These are phyloP conservation scores for Arachis monticola DNA, from an alignment of 331 rosid species.

Conservation along the genomic window DNA sequence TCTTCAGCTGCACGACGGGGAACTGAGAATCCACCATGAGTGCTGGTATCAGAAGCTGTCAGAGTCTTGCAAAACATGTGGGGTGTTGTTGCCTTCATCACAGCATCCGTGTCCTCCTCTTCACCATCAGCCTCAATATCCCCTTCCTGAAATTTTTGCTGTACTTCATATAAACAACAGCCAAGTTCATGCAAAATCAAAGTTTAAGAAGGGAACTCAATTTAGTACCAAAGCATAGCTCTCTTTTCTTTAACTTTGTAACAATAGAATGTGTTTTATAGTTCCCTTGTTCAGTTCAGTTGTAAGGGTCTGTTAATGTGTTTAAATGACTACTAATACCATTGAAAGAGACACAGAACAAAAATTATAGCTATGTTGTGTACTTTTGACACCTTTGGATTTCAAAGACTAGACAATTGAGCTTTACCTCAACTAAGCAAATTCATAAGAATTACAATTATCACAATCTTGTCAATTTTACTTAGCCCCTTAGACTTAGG, in stretches of 20 bases:
- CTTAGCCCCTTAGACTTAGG: conserved; percentile 29
- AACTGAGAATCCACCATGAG: conserved; percentile 98
- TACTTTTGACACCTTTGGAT: background rate
- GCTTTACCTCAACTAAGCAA: conserved; percentile 22
- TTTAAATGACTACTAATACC: conserved; percentile 8
- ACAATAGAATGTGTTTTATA: background rate
- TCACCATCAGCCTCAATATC: conserved; percentile 60
- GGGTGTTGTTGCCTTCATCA: conserved; percentile 74
- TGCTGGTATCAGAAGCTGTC: conserved; percentile 98
- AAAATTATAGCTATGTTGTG: background rate
- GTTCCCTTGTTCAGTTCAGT: background rate
- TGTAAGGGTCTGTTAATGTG: background rate
- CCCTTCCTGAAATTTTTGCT: conserved; percentile 57
- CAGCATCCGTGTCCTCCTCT: conserved; percentile 69
- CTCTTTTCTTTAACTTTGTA: background rate
- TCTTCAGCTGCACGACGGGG: conserved; percentile 99
- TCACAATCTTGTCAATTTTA: conserved; percentile 8
- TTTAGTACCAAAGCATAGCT: background rate
- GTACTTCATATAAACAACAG: conserved; percentile 53
- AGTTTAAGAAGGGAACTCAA: conserved; percentile 9
- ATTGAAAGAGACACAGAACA: conserved; percentile 14
- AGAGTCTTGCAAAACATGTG: conserved; percentile 99
- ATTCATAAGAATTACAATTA: background rate
- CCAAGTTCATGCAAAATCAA: conserved; percentile 27
- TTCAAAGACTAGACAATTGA: conserved; percentile 4